Evolutionary conservation across 1,284 basidiomycete genomes (phyloP).

Genomic region (Puccinia polysora): DNA sequence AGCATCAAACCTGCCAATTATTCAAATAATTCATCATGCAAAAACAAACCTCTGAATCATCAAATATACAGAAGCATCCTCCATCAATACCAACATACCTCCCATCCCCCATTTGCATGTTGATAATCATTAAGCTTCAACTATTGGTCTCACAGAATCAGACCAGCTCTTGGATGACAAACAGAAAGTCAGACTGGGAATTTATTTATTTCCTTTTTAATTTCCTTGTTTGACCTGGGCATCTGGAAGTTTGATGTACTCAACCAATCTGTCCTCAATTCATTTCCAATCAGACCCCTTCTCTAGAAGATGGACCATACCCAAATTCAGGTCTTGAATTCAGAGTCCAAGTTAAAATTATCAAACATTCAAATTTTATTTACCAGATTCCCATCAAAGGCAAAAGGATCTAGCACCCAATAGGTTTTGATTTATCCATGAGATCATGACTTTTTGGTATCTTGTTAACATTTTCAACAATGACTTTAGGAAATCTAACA

Average conservation of each 20-base stretch:
- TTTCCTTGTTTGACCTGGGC: neutral
- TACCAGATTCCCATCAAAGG: neutral
- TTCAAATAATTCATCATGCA: too few species aligned
- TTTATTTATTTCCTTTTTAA: conserved; percentile 18
- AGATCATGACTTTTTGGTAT: too few species aligned
- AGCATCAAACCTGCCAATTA: too few species aligned
- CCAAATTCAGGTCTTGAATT: conserved; percentile 39
- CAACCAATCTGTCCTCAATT: neutral
- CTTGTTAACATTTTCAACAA: too few species aligned
- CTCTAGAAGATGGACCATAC: conserved; percentile 33
- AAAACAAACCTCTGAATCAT: too few species aligned
- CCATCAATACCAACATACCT: too few species aligned
- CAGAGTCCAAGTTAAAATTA: conserved; percentile 9
- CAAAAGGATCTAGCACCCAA: too few species aligned
- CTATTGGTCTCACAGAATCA: neutral
- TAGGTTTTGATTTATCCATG: too few species aligned
- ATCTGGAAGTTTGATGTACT: neutral
- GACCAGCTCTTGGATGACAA: neutral
- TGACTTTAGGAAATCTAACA: too few species aligned
- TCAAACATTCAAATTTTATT: neutral
- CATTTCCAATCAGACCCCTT: conserved; percentile 9
- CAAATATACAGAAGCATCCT: too few species aligned
- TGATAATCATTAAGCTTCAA: neutral
- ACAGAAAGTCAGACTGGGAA: conserved; percentile 20
- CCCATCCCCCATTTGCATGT: conserved; percentile 32